Conservation (phyloP, 495 filamentous ascomycete genomes). For the Trichocladium uniseriatum region DNA sequence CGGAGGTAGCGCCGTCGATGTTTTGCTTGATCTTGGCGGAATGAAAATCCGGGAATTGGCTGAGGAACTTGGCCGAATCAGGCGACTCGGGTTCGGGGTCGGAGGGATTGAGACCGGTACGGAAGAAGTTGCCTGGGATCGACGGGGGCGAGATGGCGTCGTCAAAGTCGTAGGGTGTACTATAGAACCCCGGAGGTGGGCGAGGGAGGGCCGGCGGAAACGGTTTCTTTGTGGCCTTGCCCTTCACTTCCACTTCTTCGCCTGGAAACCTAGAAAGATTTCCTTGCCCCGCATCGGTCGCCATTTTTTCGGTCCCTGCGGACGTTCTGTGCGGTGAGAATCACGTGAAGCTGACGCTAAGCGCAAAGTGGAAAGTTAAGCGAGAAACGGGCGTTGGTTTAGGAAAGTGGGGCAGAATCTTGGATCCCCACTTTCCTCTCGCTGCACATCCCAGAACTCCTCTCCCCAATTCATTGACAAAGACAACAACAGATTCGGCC, state of each 20-base stretch:
- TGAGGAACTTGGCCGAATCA: background rate
- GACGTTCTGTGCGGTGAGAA: conserved; percentile 18
- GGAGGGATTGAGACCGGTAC: background rate
- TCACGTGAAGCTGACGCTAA: conserved; percentile 20
- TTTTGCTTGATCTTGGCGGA: conserved; percentile 1
- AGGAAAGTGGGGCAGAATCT: conserved; percentile 5
- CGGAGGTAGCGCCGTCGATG: conserved; percentile 3
- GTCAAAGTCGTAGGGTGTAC: conserved; percentile 12
- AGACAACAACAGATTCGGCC: no score
- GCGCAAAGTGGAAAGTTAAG: conserved; percentile 1
- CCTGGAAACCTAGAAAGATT: conserved; percentile 16
- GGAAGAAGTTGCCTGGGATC: background rate
- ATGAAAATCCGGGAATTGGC: background rate
- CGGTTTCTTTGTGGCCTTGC: conserved; percentile 16
- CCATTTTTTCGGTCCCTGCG: conserved; percentile 20
- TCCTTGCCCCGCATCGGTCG: conserved; percentile 23
- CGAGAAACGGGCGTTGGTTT: conserved; percentile 2
- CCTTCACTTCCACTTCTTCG: conserved; percentile 10
- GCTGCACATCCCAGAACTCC: background rate
- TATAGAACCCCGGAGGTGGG: conserved; percentile 10
- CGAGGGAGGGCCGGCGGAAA: conserved; percentile 11
- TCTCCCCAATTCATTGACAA: no score
- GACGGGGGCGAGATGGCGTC: conserved; percentile 16
- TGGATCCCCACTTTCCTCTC: no score
- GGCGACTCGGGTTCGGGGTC: background rate